These are phyloP conservation scores for Leucocoprinus birnbaumii DNA, from an alignment of 768 basidiomycete genomes.

Conservation along the genomic window DNA sequence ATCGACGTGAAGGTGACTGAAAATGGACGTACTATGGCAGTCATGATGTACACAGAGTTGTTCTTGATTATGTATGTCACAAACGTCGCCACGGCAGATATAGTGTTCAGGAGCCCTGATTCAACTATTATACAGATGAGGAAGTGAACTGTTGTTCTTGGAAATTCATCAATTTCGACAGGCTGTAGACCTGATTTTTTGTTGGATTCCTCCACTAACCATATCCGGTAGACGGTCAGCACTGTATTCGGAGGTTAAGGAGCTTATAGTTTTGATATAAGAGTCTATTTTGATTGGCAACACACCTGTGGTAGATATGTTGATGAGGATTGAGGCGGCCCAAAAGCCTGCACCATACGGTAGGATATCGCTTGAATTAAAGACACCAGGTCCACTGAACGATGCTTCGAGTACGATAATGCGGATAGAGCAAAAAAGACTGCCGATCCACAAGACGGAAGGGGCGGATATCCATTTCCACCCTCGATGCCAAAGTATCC, in stretches of 20 bases:
- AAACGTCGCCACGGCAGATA: constrained; percentile 3
- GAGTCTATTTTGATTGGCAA: no score
- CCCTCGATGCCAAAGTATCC: constrained; percentile 3
- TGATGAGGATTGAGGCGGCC: constrained; percentile 4
- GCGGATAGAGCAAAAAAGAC: constrained; percentile 2
- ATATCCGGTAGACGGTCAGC: constrained; percentile 6
- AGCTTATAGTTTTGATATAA: no score
- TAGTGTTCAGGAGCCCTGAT: not conserved
- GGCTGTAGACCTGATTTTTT: constrained; percentile 2
- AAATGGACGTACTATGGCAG: not conserved
- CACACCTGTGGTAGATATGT: constrained; percentile 8
- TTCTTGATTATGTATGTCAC: constrained; percentile 4
- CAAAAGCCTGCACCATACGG: constrained; percentile 6
- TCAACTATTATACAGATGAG: constrained; percentile 10
- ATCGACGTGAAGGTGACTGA: no score
- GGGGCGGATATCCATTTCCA: constrained; percentile 3
- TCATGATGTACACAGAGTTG: constrained; percentile 3
- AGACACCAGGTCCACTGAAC: not conserved
- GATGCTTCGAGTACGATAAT: constrained; percentile 4
- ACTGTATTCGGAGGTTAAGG: not conserved
- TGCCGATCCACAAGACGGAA: constrained; percentile 3
- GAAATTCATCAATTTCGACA: not conserved
- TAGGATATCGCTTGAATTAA: not conserved
- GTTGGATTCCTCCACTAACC: not conserved
- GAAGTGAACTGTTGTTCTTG: not conserved